Conservation (phyloP, 73 alveolate genomes). For the Paramecium sexaurelia region DNA sequence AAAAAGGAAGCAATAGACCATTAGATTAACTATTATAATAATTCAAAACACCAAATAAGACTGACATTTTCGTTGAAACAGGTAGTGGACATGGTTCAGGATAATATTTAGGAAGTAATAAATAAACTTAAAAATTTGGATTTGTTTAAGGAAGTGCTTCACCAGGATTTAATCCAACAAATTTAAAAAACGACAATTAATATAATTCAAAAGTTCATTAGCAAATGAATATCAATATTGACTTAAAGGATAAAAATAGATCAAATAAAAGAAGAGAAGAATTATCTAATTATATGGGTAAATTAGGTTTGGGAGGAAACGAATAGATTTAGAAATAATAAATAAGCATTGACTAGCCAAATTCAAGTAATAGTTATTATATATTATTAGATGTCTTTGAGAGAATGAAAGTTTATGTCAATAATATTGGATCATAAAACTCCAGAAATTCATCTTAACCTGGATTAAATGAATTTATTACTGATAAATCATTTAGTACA, state of each 20-base stretch:
- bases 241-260: conserved; percentile 1
- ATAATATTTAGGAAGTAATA: neutral
- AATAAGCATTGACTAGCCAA: neutral
- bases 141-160: neutral
- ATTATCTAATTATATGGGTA: conserved; percentile 27
- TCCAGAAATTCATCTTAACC: neutral
- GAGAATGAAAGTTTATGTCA: conserved; percentile 21
- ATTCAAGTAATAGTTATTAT: neutral
- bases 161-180: neutral
- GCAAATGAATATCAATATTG: conserved; percentile 33
- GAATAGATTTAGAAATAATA: neutral
- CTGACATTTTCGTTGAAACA: neutral
- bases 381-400: neutral
- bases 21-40: neutral
- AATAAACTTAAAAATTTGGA: neutral
- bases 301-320: conserved; percentile 35
- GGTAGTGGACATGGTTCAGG: conserved; percentile 26
- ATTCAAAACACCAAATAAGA: neutral
- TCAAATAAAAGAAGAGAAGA: conserved; percentile 51
- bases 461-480: neutral
- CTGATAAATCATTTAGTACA: neutral
- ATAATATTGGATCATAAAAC: neutral
- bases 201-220: neutral
- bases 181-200: neutral
- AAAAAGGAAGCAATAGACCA: neutral